Base-by-base conservation (phyloP, 352 stramenopile species). In the Phytophthora cactorum region DNA sequence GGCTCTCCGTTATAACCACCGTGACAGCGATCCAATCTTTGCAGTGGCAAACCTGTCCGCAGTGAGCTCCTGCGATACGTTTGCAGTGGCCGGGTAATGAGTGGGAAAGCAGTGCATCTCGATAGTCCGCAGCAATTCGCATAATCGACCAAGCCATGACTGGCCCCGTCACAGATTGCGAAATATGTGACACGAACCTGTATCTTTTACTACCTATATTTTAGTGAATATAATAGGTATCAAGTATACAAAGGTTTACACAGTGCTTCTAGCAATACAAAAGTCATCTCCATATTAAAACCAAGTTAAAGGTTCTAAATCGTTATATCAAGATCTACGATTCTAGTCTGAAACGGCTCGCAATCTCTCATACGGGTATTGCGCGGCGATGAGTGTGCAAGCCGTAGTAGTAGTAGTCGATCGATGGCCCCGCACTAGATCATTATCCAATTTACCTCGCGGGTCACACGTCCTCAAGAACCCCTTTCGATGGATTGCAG, bases 401-500 rank as follows among this genome's bases (percentile, higher is more conserved):
- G 9, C 28, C 22, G 12, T 10, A 4, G 28, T 28, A 11, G 47
- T 54, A 10, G 14, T 45, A 11, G 11, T 43, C 12, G 36, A 43
- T 43, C 36, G 36, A 57, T 57, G 31, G 46, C 6, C 29, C 25
- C 39, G 12, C 36, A 43, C 36, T 3, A 43, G 36, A 43, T 54
- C 59, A 66, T 66, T 66, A 49, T 59, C 39, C 38, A 39, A 59
- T 59, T 57, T 31, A 17, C 59, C 52, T 59, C 39, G 8, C 8
- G 5, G 36, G 5, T 1, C 27, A 32, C 17, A 59, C 50, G n/a
- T 39, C 47, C 14, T 17, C 4, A 27, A 49, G 50, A 39, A 31
- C 10, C 10, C 5, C 8, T 54, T 59, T 53, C 39, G 11, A 66
- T 59, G 49, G 38, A 28, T n/a, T 53, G 2, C 14, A 36, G 22